Percentiles rank a stretch among this genome's conserved stretches.
These are phyloP conservation scores for Stygiomarasmius scandens DNA, from an alignment of 1,284 basidiomycete species.

Conservation along the genomic window DNA sequence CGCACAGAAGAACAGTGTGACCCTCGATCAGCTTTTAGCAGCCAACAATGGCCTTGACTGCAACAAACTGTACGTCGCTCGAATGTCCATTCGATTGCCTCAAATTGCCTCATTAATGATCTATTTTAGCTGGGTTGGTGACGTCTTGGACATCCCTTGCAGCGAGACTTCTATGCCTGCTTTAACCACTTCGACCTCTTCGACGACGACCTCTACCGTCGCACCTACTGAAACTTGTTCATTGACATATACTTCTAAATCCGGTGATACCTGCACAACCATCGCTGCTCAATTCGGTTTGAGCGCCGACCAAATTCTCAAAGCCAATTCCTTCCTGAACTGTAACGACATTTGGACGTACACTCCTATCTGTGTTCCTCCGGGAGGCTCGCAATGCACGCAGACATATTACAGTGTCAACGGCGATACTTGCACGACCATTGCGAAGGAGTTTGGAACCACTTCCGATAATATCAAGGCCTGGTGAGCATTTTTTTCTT, in stretches of 20 bases:
- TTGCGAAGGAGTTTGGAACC: no score
- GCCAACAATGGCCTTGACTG: constrained; percentile 8
- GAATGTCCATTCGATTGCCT: background rate
- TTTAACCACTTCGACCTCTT: background rate
- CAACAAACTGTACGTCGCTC: background rate
- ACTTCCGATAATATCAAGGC: no score
- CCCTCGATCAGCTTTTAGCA: constrained; percentile 6
- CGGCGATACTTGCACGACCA: no score
- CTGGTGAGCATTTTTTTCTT: no score
- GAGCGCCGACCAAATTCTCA: background rate
- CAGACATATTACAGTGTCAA: no score
- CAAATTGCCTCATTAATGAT: background rate
- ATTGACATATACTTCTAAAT: background rate
- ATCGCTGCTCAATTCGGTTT: background rate
- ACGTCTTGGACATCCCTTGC: background rate
- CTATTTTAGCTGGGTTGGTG: background rate
- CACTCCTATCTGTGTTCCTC: background rate
- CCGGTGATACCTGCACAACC: background rate
- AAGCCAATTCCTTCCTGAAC: background rate
- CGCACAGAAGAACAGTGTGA: constrained; percentile 5
- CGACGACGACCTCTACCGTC: background rate
- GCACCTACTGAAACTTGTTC: background rate
- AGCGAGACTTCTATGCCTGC: background rate
- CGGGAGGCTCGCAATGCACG: background rate
- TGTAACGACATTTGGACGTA: background rate